Evolutionary conservation across 331 rosid genomes (phyloP).

Genomic region (Erythrophleum ivorense): DNA sequence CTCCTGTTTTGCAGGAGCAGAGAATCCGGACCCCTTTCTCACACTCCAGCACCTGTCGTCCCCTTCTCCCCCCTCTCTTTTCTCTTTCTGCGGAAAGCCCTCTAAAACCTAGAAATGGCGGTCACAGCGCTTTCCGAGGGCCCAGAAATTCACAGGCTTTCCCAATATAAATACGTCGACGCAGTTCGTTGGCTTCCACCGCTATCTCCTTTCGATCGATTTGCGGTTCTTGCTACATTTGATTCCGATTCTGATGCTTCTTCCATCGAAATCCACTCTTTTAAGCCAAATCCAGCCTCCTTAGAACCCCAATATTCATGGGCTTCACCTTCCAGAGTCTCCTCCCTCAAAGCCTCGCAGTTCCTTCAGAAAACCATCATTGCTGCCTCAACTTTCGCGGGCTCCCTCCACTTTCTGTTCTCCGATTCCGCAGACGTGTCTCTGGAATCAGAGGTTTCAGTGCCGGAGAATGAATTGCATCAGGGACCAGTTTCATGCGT

Average conservation of each 20-base stretch:
- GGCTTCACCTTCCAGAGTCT: slow-evolving; percentile 64
- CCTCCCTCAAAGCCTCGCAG: slow-evolving; percentile 66
- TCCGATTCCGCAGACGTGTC: slow-evolving; percentile 54
- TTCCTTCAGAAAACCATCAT: slow-evolving; percentile 61
- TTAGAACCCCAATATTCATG: slow-evolving; percentile 58
- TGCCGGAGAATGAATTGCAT: slow-evolving; percentile 64
- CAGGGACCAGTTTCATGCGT: slow-evolving; percentile 54
- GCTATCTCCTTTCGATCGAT: slow-evolving; percentile 65
- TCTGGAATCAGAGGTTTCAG: slow-evolving; percentile 59
- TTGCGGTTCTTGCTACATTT: slow-evolving; percentile 64
- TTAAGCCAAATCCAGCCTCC: slow-evolving; percentile 47
- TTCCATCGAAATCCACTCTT: slow-evolving; percentile 62
- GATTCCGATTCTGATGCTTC: slow-evolving; percentile 66
- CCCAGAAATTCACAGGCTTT: slow-evolving; percentile 59
- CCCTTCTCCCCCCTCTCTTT: not conserved
- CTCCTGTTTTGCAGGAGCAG: too few relatives aligned
- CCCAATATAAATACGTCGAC: slow-evolving; percentile 74
- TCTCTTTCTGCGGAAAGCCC: slow-evolving; percentile 5
- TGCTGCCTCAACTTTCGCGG: slow-evolving; percentile 62
- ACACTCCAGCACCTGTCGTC: too few relatives aligned
- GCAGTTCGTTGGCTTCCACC: slow-evolving; percentile 92
- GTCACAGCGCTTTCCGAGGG: slow-evolving; percentile 46
- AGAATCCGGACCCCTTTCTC: too few relatives aligned
- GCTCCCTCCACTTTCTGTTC: slow-evolving; percentile 74
- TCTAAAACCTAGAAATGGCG: slow-evolving; percentile 60